Evolutionary conservation across 345 rosid genomes (phyloP).

Genomic region (Melaleuca quinquenervia): DNA sequence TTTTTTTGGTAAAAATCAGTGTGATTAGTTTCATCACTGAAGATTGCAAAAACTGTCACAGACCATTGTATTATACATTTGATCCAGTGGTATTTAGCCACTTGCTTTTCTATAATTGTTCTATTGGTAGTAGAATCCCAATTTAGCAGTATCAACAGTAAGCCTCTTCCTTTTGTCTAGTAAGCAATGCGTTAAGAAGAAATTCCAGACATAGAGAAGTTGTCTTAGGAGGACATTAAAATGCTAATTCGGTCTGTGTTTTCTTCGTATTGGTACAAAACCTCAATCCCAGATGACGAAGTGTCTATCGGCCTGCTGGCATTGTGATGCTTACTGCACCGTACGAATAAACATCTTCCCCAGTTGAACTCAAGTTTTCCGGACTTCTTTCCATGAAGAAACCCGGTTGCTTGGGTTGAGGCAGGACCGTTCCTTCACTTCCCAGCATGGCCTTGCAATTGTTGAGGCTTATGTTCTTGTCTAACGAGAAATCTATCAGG

Average conservation of each 20-base stretch:
- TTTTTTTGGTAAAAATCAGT: no score
- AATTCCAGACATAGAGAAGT: not conserved
- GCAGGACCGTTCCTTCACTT: constrained; percentile 5
- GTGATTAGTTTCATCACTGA: not conserved
- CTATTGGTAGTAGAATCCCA: not conserved
- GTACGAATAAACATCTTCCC: not conserved
- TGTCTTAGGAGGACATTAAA: not conserved
- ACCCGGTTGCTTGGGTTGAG: constrained; percentile 16
- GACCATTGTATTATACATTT: not conserved
- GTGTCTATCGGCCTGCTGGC: not conserved
- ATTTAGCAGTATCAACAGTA: not conserved
- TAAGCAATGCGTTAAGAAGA: not conserved
- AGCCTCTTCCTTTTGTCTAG: not conserved
- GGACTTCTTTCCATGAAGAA: constrained; percentile 3
- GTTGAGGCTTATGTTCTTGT: constrained; percentile 2
- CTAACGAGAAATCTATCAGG: not conserved
- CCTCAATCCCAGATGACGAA: not conserved
- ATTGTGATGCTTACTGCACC: constrained; percentile 1
- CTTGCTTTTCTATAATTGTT: not conserved
- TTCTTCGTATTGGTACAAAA: not conserved
- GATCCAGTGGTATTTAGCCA: not conserved
- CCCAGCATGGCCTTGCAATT: constrained; percentile 12
- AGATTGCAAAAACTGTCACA: not conserved
- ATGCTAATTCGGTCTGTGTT: not conserved
- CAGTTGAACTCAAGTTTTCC: no score